Conservation (phyloP, 192 early-diverging fungal genomes). For the Backusella tarrabulga region DNA sequence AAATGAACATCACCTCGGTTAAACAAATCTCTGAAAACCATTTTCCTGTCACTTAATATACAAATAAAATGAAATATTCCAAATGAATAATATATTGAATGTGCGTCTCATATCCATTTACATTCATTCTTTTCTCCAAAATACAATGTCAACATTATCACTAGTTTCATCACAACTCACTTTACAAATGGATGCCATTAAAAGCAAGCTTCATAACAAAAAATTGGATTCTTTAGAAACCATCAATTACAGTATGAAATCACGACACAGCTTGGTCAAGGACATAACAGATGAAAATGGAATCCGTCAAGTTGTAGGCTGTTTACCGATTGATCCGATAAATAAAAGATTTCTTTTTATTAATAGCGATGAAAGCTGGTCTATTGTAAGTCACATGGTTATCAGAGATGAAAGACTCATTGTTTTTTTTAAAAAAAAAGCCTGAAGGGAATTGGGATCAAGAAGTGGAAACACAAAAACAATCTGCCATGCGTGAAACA, state of each 20-base stretch:
- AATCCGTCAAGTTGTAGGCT: neutral
- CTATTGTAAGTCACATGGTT: slow-evolving; percentile 2
- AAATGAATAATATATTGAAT: neutral
- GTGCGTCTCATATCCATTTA: neutral
- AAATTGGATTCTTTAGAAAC: neutral
- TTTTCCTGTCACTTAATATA: neutral
- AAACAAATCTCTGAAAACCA: neutral
- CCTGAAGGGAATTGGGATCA: neutral
- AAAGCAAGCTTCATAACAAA: neutral
- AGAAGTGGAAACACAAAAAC: neutral
- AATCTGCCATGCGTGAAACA: neutral
- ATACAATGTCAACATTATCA: neutral
- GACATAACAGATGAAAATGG: slow-evolving; percentile 7
- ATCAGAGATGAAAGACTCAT: too few relatives aligned
- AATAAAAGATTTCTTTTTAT: slow-evolving; percentile 7
- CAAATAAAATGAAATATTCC: neutral
- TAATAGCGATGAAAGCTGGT: neutral
- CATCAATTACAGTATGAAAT: slow-evolving; percentile 18
- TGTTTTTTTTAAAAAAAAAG: neutral
- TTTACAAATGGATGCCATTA: neutral
- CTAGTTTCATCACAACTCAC: neutral
- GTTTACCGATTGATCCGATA: neutral
- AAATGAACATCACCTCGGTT: neutral
- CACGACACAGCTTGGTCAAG: slow-evolving; percentile 19
- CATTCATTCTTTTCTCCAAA: neutral